Evolutionary conservation across 139 green algal species (phyloP).

Genomic region (Limnomonas spitsbergensis): DNA sequence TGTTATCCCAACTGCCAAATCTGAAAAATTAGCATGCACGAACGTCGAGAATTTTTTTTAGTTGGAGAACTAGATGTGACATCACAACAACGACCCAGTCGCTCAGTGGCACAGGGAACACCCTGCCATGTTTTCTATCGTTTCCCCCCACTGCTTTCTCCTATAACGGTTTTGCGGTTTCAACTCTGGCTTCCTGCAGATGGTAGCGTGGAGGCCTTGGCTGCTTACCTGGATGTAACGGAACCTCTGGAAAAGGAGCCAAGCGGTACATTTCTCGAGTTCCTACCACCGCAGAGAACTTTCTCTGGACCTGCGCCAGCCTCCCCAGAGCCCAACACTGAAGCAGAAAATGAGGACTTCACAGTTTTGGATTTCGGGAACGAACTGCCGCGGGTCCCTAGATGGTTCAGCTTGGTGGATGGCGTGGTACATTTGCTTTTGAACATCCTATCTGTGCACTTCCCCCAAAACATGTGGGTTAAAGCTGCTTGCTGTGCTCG

Average conservation of each 20-base stretch:
- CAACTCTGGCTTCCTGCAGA: not conserved
- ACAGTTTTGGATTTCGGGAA: not conserved
- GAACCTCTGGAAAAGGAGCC: not conserved
- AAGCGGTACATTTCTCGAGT: no score
- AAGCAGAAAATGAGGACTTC: not conserved
- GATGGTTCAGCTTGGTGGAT: slow-evolving; percentile 5
- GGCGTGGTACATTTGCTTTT: not conserved
- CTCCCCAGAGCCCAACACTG: not conserved
- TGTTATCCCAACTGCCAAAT: no score
- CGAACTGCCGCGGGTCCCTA: not conserved
- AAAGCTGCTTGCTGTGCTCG: no score
- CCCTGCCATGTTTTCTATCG: no score
- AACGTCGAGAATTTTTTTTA: no score
- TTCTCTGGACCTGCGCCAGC: no score
- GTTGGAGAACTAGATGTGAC: no score
- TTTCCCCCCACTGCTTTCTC: not conserved
- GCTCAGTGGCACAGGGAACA: no score
- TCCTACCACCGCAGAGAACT: not conserved
- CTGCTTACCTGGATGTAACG: not conserved
- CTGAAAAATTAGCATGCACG: no score
- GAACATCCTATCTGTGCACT: not conserved
- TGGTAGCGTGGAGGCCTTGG: not conserved
- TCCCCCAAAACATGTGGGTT: no score
- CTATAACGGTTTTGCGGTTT: no score
- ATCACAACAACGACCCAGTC: no score